Evolutionary conservation across 805 yeast species (phyloP).

Genomic region (Zygotorulaspora chibaensis): DNA sequence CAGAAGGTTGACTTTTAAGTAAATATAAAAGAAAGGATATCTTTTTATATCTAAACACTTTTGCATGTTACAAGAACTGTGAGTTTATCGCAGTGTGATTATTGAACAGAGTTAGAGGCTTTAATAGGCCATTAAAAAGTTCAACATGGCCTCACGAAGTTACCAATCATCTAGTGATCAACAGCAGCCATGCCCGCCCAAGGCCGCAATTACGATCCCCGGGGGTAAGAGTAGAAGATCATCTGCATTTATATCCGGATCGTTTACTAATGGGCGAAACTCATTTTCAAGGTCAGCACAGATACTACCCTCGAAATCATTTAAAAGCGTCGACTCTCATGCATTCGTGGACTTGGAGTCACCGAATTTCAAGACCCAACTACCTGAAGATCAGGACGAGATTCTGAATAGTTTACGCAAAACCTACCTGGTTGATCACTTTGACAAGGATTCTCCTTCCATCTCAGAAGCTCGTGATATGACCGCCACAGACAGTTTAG

Average conservation of each 20-base stretch:
- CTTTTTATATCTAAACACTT: too few relatives aligned
- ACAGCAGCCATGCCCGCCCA: conserved; percentile 10
- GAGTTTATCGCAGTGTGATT: too few relatives aligned
- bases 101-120: background rate
- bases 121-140: background rate
- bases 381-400: conserved; percentile 26
- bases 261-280: conserved; percentile 9
- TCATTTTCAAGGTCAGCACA: conserved; percentile 13
- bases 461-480: conserved; percentile 4
- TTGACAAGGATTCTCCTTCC: conserved; percentile 7
- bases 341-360: conserved; percentile 29
- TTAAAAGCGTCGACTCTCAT: conserved; percentile 23
- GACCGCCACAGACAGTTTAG: conserved; percentile 4
- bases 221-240: conserved; percentile 9
- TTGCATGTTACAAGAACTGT: too few relatives aligned
- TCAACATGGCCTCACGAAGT: background rate
- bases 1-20: too few relatives aligned
- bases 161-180: conserved; percentile 1
- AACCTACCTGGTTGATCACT: conserved; percentile 25
- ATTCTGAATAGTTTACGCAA: conserved; percentile 32
- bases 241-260: conserved; percentile 11
- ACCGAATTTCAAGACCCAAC: conserved; percentile 31
- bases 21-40: too few relatives aligned
- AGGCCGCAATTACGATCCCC: conserved; percentile 16
- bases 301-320: conserved; percentile 9